A percentile compares a stretch with the other conserved stretches of the same genome.
Conservation (phyloP, 148 eudicot species). For the Cornus suecica region DNA sequence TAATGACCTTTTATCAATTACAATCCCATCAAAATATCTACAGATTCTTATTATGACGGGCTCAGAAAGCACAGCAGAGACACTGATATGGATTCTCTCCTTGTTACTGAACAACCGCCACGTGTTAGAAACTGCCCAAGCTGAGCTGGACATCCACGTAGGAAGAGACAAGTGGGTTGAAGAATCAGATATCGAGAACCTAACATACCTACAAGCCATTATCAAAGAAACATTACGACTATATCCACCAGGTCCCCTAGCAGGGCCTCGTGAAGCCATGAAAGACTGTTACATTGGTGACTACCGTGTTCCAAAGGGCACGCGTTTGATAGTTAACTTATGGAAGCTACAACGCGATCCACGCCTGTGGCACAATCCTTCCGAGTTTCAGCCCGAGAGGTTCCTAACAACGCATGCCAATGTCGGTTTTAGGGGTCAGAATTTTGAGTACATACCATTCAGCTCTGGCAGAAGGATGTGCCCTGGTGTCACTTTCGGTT, state of each 20-base stretch:
- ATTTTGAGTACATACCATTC: not conserved
- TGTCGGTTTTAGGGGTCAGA: not conserved
- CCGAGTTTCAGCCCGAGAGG: not conserved
- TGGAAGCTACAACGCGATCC: not conserved
- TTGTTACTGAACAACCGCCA: not conserved
- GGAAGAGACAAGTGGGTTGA: not conserved
- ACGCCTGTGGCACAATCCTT: not conserved
- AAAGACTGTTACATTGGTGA: not conserved
- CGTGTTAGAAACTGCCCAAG: not conserved
- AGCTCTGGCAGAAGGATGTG: not conserved
- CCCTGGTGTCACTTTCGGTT: not conserved
- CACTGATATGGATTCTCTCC: not conserved
- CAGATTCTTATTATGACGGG: not conserved
- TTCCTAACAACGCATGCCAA: not conserved
- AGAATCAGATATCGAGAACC: not conserved
- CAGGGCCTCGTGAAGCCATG: not conserved
- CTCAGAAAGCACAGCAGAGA: not conserved
- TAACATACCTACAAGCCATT: not conserved
- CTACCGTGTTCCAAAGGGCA: not conserved
- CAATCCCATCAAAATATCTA: not conserved
- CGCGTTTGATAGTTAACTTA: not conserved
- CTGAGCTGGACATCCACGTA: not conserved
- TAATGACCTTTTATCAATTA: no score
- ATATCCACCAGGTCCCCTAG: not conserved
- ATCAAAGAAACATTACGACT: not conserved